These are phyloP conservation scores for Coriolopsis trogii DNA, from an alignment of 1,284 basidiomycete genomes.

Conservation along the genomic window DNA sequence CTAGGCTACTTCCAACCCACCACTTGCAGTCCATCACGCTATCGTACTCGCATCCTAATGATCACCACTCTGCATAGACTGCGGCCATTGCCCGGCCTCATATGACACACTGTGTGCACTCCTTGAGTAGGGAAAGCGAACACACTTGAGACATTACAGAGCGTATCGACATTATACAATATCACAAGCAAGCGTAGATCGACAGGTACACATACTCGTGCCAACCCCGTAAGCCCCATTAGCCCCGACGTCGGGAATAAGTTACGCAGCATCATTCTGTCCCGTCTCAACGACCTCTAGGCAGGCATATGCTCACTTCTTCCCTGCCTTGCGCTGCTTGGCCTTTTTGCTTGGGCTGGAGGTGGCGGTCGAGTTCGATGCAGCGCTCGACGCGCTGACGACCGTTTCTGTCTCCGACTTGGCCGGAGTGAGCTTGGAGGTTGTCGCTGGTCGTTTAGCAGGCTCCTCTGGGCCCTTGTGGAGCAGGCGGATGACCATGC, in stretches of 20 bases:
- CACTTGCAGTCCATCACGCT: not conserved
- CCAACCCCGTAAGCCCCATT: too few relatives aligned
- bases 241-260: conserved; percentile 5
- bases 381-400: conserved; percentile 14
- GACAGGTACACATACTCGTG: conserved; percentile 8
- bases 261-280: conserved; percentile 12
- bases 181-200: not conserved
- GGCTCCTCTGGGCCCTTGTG: conserved; percentile 37
- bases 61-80: conserved; percentile 17
- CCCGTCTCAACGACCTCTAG: too few relatives aligned
- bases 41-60: conserved; percentile 8
- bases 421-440: not conserved
- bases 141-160: too few relatives aligned
- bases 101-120: too few relatives aligned
- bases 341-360: conserved; percentile 28
- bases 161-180: not conserved
- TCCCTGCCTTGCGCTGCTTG: conserved; percentile 29
- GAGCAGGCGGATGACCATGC: conserved; percentile 57
- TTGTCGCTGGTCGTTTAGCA: conserved; percentile 8
- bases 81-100: too few relatives aligned
- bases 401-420: conserved; percentile 8
- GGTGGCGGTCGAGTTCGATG: conserved; percentile 12
- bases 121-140: too few relatives aligned
- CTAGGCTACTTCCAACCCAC: not conserved
- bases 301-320: conserved; percentile 20